A percentile compares a stretch with the other conserved stretches of the same genome.
Conservation (phyloP, 1,284 basidiomycete genomes). For the Xanthoconium separans region DNA sequence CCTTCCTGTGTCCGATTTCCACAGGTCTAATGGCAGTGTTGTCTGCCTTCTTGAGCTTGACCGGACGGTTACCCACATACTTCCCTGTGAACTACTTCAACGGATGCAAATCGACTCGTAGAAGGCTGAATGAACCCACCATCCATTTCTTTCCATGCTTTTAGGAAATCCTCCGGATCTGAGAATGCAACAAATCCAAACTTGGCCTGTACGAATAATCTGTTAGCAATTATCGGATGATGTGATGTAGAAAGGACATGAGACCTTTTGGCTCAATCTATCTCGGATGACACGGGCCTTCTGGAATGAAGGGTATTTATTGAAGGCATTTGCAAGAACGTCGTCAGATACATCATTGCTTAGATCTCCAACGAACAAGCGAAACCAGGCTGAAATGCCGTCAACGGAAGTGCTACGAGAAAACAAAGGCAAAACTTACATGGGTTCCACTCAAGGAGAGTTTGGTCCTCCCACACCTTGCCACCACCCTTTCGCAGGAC, state of each 20-base stretch:
- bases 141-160: slow-evolving; percentile 99
- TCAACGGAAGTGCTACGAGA: background rate
- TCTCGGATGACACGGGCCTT: slow-evolving; percentile 96
- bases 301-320: slow-evolving; percentile 88
- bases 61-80: slow-evolving; percentile 93
- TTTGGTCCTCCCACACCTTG: slow-evolving; percentile 98
- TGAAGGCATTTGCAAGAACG: slow-evolving; percentile 89
- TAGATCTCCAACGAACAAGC: slow-evolving; percentile 96
- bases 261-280: slow-evolving; percentile 83
- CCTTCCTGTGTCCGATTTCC: slow-evolving; percentile 90
- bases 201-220: slow-evolving; percentile 65
- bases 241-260: slow-evolving; percentile 3
- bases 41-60: slow-evolving; percentile 89
- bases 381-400: slow-evolving; percentile 80
- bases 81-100: slow-evolving; percentile 61
- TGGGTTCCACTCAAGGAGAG: slow-evolving; percentile 96
- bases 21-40: slow-evolving; percentile 82
- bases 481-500: slow-evolving; percentile 94
- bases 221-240: background rate
- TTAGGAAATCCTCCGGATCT: slow-evolving; percentile 97
- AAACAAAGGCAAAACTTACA: slow-evolving; percentile 52
- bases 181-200: slow-evolving; percentile 98
- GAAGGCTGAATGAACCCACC: slow-evolving; percentile 49
- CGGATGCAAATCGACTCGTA: slow-evolving; percentile 5
- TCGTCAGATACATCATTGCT: slow-evolving; percentile 99